Base-by-base conservation (phyloP, 441 rosid species). In the Macaranga tanarius region DNA sequence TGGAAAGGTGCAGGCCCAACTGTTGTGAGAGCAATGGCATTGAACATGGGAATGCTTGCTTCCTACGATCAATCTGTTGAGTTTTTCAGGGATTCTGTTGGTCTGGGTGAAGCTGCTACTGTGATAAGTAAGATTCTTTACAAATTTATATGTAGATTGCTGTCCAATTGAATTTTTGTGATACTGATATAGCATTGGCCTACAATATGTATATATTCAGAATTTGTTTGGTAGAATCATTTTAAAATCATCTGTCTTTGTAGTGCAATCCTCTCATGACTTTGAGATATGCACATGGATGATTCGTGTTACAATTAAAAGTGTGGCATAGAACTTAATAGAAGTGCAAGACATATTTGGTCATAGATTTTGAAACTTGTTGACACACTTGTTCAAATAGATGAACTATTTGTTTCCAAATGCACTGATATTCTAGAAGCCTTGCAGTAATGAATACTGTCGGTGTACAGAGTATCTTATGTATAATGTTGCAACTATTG, bases 21-120 rank as follows among this genome's bases (percentile, higher is more conserved):
- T 44, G 98, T 91, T 26, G 96, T 91, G 64, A 87, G 98, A 80
- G 98, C 99, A 5, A 95, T 95, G 99, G 99, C 97, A 34, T 79
- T 95, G 90, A 95, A 95, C 92, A 95, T 95, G 99, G 99, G 98
- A 65, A 93, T 95, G 99, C 98, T 95, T 84, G 98, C 99, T 17
- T 95, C 99, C 55, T 95, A 95, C 73, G 98, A 93, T 79, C 99
- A 93, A 80, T 84, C 88, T 86, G 93, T 92, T 58, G 98, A 93
- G 72, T 90, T 91, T 75, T 89, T 80, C 86, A 91, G 84, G 80
- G 99, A 93, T 81, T 69, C 85, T 42, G 79, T 83, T 70, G 96
- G 95, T 63, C 52, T 87, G 2, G 92, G 98, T n/a, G 99, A 93
- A 79, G 84, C 79, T 25, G 67, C 97, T 65, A 91, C 97, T 0